Base-by-base conservation (phyloP, 441 rosid genomes). In the Aquilaria agallochum region DNA sequence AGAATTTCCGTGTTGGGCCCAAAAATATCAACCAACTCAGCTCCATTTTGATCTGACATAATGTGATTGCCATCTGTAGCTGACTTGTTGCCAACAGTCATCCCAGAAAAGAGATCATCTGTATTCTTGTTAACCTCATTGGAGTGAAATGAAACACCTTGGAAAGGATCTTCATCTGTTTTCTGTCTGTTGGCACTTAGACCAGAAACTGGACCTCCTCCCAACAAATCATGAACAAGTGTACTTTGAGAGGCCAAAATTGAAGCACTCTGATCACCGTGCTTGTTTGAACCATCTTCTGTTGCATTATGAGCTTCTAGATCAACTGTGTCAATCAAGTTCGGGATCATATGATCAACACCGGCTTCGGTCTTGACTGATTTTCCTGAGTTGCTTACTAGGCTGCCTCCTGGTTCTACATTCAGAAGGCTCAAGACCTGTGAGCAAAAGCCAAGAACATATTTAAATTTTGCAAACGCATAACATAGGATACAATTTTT, bases 261-360 rank as follows among this genome's bases (percentile, higher is more conserved):
- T 27, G 65, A 74, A 33, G 67, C 68, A 49, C 65, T 65, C 66
- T 69, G 70, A 63, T 79, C 90, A 83, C 60, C 71, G 60, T 61
- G 74, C 14, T 59, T 74, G 66, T 67, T 66, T 53, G 75, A 48
- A 59, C 68, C 76, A 72, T 76, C 79, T 65, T 83, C 85, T 65
- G 79, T 58, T 63, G 71, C 80, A 63, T 53, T 63, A 59, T 74
- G 70, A 74, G 77, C 78, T 67, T 83, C 70, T 36, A 83, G 59
- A 78, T 83, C 87, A 73, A 85, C 87, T 0, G 97, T 95, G 68
- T 95, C 94, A 32, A 92, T 87, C 67, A 95, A 79, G 78, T 92
- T 87, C 32, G 96, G 99, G 71, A 90, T 79, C 7, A 8, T 36
- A 71, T 77, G 88, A 60, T 80, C 86, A 65, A 57, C 50, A 48